These are phyloP conservation scores for Nitzschia putrida DNA, from an alignment of 108 stramenopile species.

Conservation along the genomic window DNA sequence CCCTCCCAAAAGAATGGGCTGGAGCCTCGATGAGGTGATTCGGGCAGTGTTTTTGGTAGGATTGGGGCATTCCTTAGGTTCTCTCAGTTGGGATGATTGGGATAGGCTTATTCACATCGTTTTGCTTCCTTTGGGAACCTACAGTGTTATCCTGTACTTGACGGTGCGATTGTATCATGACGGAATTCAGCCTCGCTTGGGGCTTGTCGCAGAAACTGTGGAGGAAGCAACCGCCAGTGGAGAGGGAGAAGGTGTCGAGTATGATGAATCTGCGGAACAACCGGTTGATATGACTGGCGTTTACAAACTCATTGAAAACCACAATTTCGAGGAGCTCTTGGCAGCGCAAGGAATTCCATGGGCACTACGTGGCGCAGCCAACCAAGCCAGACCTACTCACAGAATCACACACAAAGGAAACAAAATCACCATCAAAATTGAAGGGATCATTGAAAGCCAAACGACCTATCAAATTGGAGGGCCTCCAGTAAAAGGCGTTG, in stretches of 20 bases:
- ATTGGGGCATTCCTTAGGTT: background rate
- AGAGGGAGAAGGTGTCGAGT: background rate
- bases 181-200: constrained; percentile 14
- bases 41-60: background rate
- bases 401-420: constrained; percentile 41
- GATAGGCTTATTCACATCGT: constrained; percentile 1
- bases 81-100: constrained; percentile 11
- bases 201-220: background rate
- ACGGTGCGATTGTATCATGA: constrained; percentile 13
- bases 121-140: constrained; percentile 9
- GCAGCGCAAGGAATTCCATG: constrained; percentile 63
- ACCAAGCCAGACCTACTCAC: constrained; percentile 54
- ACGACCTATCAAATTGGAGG: constrained; percentile 59
- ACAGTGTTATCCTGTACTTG: constrained; percentile 5
- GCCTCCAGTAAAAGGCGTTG: constrained; percentile 35
- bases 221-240: background rate
- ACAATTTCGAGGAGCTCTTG: constrained; percentile 55
- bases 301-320: constrained; percentile 49
- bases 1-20: no score
- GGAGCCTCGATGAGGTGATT: no score
- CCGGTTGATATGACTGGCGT: constrained; percentile 52
- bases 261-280: constrained; percentile 7
- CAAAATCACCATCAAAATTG: constrained; percentile 41
- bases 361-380: constrained; percentile 48
- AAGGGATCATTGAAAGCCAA: constrained; percentile 53